Evolutionary conservation across 352 stramenopile genomes (phyloP).

Genomic region (Pythium graminicola): DNA sequence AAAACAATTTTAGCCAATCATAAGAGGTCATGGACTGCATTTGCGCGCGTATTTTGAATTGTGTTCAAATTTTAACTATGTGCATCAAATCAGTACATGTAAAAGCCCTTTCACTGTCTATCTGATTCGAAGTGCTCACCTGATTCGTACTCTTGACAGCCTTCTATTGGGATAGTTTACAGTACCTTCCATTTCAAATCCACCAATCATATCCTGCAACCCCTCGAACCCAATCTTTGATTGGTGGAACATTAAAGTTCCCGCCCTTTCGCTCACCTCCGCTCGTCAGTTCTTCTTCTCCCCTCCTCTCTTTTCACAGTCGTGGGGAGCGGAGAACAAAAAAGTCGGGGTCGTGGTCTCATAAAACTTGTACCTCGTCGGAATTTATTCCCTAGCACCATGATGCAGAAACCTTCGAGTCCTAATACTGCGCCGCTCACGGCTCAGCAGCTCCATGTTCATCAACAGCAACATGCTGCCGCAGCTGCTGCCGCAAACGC

Average conservation of each 20-base stretch:
- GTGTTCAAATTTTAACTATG: too few relatives aligned
- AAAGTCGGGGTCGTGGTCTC: too few relatives aligned
- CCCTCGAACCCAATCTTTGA: too few relatives aligned
- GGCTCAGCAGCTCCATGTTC: constrained; percentile 18
- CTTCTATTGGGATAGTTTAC: constrained; percentile 4
- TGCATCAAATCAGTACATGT: constrained; percentile 2
- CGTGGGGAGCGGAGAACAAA: too few relatives aligned
- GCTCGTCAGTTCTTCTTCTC: background rate
- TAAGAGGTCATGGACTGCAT: too few relatives aligned
- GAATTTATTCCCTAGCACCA: constrained; percentile 47
- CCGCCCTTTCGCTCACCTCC: constrained; percentile 1
- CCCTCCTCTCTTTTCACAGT: constrained; percentile 1
- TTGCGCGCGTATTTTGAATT: too few relatives aligned
- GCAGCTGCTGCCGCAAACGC: constrained; percentile 22
- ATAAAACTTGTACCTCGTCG: constrained; percentile 51
- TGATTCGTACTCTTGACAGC: too few relatives aligned
- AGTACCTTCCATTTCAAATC: constrained; percentile 17
- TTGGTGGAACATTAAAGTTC: constrained; percentile 21
- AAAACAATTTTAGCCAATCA: too few relatives aligned
- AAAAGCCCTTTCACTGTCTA: background rate
- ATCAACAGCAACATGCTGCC: constrained; percentile 12
- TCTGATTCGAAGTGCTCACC: background rate
- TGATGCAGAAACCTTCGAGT: constrained; percentile 76
- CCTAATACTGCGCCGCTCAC: constrained; percentile 51
- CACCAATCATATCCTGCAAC: constrained; percentile 11